These are phyloP conservation scores for Forsythia suspensa DNA, from an alignment of 257 asterid genomes.

Conservation along the genomic window DNA sequence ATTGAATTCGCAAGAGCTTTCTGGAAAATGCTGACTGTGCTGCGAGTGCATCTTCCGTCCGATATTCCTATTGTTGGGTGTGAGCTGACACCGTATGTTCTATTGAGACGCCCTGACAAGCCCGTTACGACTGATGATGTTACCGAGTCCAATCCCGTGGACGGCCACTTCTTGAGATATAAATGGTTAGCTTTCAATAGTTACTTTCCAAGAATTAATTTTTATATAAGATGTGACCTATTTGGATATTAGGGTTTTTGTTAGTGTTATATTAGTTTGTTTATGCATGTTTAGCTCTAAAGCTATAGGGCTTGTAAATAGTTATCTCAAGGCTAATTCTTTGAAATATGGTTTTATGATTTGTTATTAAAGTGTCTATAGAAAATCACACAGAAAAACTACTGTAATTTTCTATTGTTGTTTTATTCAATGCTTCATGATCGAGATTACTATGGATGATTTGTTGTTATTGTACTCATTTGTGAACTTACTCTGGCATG, in stretches of 20 bases:
- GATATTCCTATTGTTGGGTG: conserved; percentile 97
- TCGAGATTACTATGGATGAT: background rate
- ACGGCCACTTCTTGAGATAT: conserved; percentile 73
- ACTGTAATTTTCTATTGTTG: background rate
- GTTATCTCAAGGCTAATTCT: background rate
- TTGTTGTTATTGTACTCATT: background rate
- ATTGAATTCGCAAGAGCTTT: conserved; percentile 24
- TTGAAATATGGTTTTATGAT: background rate
- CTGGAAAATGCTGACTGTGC: conserved; percentile 81
- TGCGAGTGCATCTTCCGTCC: conserved; percentile 92
- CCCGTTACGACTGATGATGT: conserved; percentile 67
- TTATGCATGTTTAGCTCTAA: conserved; percentile 9
- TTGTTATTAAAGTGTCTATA: background rate
- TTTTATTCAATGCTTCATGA: background rate
- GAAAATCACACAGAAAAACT: background rate
- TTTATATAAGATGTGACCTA: background rate
- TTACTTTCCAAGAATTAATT: background rate
- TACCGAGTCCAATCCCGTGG: conserved; percentile 67
- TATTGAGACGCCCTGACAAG: conserved; percentile 62
- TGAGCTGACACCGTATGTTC: conserved; percentile 87
- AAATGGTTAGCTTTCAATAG: conserved; percentile 60
- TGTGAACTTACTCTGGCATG: background rate
- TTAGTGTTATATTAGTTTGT: conserved; percentile 4
- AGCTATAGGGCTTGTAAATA: background rate
- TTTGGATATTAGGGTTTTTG: background rate